These are phyloP conservation scores for Starmerella asiatica DNA, from an alignment of 805 yeast genomes.

Conservation along the genomic window DNA sequence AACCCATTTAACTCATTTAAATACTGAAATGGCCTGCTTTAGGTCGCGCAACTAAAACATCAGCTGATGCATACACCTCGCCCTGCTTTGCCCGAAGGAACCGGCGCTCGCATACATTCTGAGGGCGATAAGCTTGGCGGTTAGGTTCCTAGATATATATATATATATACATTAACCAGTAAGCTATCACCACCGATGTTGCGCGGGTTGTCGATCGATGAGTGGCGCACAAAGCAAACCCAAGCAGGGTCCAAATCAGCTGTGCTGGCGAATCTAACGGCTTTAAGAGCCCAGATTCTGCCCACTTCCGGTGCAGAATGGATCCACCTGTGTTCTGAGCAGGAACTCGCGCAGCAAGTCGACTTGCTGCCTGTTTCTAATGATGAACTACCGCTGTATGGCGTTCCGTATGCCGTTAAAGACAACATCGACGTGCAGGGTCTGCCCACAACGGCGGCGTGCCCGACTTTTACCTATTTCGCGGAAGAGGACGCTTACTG, in stretches of 20 bases:
- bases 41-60: too few relatives aligned
- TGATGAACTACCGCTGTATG: conserved; percentile 47
- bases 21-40: too few relatives aligned
- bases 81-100: background rate
- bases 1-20: too few relatives aligned
- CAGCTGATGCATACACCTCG: background rate
- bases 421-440: conserved; percentile 86
- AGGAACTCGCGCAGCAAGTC: conserved; percentile 67
- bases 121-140: background rate
- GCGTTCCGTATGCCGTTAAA: conserved; percentile 90
- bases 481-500: conserved; percentile 66
- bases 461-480: conserved; percentile 64
- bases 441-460: conserved; percentile 84
- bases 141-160: too few relatives aligned
- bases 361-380: conserved; percentile 32
- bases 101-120: background rate
- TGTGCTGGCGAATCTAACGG: conserved; percentile 7
- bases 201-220: conserved; percentile 13
- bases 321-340: conserved; percentile 62
- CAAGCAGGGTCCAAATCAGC: conserved; percentile 1
- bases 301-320: conserved; percentile 45
- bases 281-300: conserved; percentile 2
- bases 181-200: too few relatives aligned
- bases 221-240: conserved; percentile 13
- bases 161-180: too few relatives aligned